A percentile compares a stretch with the other conserved stretches of the same genome.
These are phyloP conservation scores for Colletotrichum tropicicola DNA, from an alignment of 2,329 filamentous ascomycete species.

Conservation along the genomic window DNA sequence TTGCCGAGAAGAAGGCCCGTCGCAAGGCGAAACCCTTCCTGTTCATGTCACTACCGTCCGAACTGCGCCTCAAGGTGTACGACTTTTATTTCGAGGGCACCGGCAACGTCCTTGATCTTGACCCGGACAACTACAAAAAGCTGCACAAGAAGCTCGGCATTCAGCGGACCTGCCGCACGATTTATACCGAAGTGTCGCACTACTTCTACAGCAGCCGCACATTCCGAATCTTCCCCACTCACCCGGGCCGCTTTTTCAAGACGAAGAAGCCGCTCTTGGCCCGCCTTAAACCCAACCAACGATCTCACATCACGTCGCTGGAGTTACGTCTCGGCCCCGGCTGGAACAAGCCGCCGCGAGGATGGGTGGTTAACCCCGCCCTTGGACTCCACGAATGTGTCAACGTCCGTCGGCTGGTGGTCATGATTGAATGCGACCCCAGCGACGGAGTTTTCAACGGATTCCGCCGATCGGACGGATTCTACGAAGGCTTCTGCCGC, in stretches of 20 bases:
- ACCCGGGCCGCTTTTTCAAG: conserved; percentile 74
- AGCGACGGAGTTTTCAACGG: conserved; percentile 73
- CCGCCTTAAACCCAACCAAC: conserved; percentile 69
- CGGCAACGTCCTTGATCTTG: conserved; percentile 70
- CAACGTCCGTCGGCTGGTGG: conserved; percentile 65
- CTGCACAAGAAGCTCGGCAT: conserved; percentile 68
- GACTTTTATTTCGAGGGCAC: conserved; percentile 65
- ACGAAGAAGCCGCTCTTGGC: conserved; percentile 77
- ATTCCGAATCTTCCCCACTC: conserved; percentile 73
- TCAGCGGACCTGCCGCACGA: conserved; percentile 66
- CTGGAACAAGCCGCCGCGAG: conserved; percentile 74
- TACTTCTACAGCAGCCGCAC: conserved; percentile 71
- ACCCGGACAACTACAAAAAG: conserved; percentile 70
- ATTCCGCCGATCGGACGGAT: conserved; percentile 71
- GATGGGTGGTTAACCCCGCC: conserved; percentile 73
- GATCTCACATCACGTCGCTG: conserved; percentile 67
- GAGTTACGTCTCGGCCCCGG: conserved; percentile 79
- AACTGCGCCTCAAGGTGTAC: conserved; percentile 77
- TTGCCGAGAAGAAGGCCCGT: conserved; percentile 35
- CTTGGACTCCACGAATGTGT: conserved; percentile 71
- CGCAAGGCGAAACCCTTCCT: conserved; percentile 58
- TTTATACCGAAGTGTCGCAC: conserved; percentile 71
- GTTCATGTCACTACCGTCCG: conserved; percentile 74
- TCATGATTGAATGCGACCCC: conserved; percentile 79
- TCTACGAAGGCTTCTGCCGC: conserved; percentile 74